phyloP scores from a whole-genome alignment of 2,329 filamentous ascomycete species.

The Cadophora malorum region DNA sequence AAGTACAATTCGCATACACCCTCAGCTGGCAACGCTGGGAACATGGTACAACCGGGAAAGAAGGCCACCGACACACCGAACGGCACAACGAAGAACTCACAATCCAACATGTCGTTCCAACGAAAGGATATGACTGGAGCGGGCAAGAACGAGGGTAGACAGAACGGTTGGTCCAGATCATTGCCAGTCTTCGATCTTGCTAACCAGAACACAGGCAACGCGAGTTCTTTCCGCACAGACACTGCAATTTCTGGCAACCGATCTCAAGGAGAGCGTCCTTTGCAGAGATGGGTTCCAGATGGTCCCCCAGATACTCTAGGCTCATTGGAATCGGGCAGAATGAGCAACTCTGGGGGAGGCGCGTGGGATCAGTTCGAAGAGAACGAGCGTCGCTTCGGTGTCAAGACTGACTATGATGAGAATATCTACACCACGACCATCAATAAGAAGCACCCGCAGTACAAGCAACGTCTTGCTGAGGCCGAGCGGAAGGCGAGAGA shows the following conservation, averaged over 20 bases:
- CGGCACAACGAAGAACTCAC: constrained; percentile 54
- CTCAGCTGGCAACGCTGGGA: constrained; percentile 44
- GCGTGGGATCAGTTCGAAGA: constrained; percentile 93
- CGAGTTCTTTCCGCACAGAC: constrained; percentile 81
- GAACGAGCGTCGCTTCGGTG: constrained; percentile 86
- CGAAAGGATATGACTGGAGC: constrained; percentile 65
- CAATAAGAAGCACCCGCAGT: constrained; percentile 82
- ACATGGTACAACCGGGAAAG: constrained; percentile 68
- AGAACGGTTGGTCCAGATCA: constrained; percentile 59
- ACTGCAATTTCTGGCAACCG: constrained; percentile 82
- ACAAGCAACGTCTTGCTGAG: constrained; percentile 76
- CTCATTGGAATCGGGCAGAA: constrained; percentile 64
- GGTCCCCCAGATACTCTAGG: constrained; percentile 67
- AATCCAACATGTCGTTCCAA: constrained; percentile 64
- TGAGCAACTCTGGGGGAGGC: constrained; percentile 41
- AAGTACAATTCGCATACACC: constrained; percentile 8
- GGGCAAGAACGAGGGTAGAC: constrained; percentile 53
- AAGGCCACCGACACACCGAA: constrained; percentile 49
- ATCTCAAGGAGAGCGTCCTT: constrained; percentile 71
- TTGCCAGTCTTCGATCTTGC: constrained; percentile 19
- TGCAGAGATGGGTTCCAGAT: constrained; percentile 84
- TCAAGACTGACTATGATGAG: constrained; percentile 91
- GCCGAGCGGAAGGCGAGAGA: constrained; percentile 87
- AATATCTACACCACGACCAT: constrained; percentile 93
- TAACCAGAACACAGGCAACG: constrained; percentile 59